A percentile compares a stretch with the other conserved stretches of the same genome.
Evolutionary conservation across 2,329 filamentous ascomycete genomes (phyloP).

Genomic region (Capronia epimyces): DNA sequence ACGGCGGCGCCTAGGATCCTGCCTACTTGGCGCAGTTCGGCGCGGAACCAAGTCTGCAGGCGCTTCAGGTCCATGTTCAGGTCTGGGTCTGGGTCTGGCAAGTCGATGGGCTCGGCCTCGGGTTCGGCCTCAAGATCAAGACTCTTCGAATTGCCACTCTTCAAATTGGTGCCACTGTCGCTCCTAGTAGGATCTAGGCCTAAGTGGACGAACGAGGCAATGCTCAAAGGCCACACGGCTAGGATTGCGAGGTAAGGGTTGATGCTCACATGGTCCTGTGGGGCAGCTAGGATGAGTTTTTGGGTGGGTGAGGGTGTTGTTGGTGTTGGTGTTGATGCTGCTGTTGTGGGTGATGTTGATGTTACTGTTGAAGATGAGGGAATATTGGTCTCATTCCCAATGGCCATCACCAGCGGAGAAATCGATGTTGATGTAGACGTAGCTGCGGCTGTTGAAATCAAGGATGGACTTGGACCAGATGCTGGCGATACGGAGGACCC

Average conservation of each 20-base stretch:
- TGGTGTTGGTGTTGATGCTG: too few species aligned
- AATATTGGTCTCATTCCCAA: background rate
- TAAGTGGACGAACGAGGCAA: constrained; percentile 8
- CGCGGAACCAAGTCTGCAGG: background rate
- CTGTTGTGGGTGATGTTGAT: too few species aligned
- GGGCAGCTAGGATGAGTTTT: background rate
- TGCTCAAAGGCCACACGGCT: constrained; percentile 10
- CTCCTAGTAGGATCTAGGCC: background rate
- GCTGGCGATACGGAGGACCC: too few species aligned
- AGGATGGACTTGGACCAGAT: background rate
- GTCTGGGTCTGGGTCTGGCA: background rate
- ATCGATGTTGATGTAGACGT: too few species aligned
- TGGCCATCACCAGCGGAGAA: background rate
- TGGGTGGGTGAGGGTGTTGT: too few species aligned
- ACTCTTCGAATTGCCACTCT: too few species aligned
- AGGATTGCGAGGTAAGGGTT: background rate
- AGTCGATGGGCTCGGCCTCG: too few species aligned
- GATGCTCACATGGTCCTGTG: background rate
- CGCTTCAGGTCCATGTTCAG: too few species aligned
- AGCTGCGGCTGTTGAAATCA: too few species aligned
- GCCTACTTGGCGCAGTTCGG: background rate
- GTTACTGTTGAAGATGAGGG: background rate
- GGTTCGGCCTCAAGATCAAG: too few species aligned
- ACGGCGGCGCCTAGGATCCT: background rate
- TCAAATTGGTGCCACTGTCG: too few species aligned